phyloP scores from a whole-genome alignment of 805 yeast species.

The Yarrowia keelungensis region DNA sequence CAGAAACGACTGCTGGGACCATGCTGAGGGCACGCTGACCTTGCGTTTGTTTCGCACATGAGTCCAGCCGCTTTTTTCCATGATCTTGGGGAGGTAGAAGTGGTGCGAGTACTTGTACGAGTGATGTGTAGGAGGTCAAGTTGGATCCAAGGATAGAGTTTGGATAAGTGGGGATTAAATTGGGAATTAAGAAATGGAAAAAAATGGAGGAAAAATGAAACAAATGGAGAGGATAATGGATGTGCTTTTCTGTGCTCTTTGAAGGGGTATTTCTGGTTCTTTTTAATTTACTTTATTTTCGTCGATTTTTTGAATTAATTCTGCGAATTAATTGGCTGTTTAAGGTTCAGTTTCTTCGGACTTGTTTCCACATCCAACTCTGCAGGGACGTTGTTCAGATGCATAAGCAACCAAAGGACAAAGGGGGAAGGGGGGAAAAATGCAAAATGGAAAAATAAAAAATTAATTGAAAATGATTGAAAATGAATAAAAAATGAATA shows the following conservation, averaged over 20 bases:
- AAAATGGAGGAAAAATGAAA: too few species aligned
- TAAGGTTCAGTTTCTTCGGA: not conserved
- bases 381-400: constrained; percentile 1
- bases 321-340: not conserved
- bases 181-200: too few species aligned
- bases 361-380: not conserved
- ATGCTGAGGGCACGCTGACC: constrained; percentile 18
- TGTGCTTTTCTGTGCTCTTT: too few species aligned
- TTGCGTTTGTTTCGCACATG: constrained; percentile 37
- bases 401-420: constrained; percentile 1
- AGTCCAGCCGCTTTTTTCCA: constrained; percentile 35
- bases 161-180: too few species aligned
- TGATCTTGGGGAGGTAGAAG: not conserved
- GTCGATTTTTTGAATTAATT: too few species aligned
- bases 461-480: too few species aligned
- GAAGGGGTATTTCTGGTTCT: too few species aligned
- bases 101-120: too few species aligned
- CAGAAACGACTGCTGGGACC: constrained; percentile 20
- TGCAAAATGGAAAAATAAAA: too few species aligned
- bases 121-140: not conserved
- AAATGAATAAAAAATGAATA: too few species aligned
- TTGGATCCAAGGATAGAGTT: not conserved
- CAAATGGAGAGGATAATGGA: too few species aligned
- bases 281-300: not conserved
- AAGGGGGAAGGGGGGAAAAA: too few species aligned